phyloP scores from a whole-genome alignment of 169 alveolate species.

The Condylostoma magnum region DNA sequence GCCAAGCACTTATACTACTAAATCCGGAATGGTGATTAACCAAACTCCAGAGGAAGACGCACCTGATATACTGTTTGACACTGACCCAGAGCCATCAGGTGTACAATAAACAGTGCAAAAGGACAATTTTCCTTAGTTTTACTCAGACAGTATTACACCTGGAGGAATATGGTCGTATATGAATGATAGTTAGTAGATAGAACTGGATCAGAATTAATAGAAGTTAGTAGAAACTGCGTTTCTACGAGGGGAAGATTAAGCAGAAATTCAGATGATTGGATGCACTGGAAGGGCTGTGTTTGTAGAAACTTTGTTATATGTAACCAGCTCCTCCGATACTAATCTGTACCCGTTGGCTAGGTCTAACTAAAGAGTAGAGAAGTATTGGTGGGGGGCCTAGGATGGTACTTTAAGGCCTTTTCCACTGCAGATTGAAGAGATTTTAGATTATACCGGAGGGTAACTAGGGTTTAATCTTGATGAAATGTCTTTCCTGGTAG shows the following conservation, averaged over 20 bases:
- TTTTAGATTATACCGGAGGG: constrained; percentile 13
- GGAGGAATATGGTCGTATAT: background rate
- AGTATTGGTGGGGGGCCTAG: constrained; percentile 16
- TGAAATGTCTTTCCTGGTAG: background rate
- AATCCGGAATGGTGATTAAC: too few species aligned
- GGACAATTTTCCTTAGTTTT: background rate
- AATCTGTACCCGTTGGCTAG: constrained; percentile 9
- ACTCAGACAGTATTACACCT: background rate
- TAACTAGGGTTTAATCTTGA: background rate
- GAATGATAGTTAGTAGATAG: background rate
- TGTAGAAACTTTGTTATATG: background rate
- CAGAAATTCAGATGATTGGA: background rate
- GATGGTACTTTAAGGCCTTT: constrained; percentile 25
- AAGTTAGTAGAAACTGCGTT: background rate
- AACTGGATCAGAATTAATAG: background rate
- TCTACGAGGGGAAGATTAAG: background rate
- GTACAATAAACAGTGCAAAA: too few species aligned
- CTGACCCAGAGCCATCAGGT: too few species aligned
- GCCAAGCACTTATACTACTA: too few species aligned
- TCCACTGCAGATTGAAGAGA: constrained; percentile 12
- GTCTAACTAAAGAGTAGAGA: background rate
- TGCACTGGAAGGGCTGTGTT: background rate
- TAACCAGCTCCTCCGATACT: background rate
- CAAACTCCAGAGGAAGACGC: background rate
- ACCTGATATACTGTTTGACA: background rate